These are phyloP conservation scores for Gilbertella persicaria DNA, from an alignment of 371 early-diverging fungal species.

Conservation along the genomic window DNA sequence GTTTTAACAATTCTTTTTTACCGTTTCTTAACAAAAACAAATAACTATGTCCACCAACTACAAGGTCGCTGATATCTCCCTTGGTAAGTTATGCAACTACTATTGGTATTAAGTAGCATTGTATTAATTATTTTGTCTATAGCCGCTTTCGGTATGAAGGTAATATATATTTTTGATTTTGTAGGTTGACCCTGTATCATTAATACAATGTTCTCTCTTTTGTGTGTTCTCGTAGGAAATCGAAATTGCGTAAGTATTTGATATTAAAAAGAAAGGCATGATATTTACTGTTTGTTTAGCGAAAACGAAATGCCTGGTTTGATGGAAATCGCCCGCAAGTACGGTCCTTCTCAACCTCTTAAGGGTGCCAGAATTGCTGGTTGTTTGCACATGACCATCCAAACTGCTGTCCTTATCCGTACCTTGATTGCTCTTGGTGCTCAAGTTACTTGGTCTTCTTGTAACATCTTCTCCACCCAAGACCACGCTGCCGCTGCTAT, in stretches of 20 bases:
- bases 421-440: slow-evolving; percentile 96
- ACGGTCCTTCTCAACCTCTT: slow-evolving; percentile 90
- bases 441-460: slow-evolving; percentile 97
- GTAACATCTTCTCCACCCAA: slow-evolving; percentile 99
- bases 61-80: slow-evolving; percentile 88
- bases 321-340: slow-evolving; percentile 91
- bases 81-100: slow-evolving; percentile 63
- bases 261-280: not conserved
- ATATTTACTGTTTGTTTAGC: slow-evolving; percentile 66
- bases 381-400: slow-evolving; percentile 98
- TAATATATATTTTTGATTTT: slow-evolving; percentile 5
- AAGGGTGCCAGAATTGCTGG: slow-evolving; percentile 98
- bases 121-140: not conserved
- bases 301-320: slow-evolving; percentile 99
- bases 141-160: slow-evolving; percentile 54
- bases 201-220: slow-evolving; percentile 1
- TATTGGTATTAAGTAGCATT: not conserved
- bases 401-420: slow-evolving; percentile 98
- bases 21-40: slow-evolving; percentile 5
- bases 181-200: not conserved
- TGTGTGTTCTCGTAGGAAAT: slow-evolving; percentile 40
- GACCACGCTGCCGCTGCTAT: slow-evolving; percentile 94
- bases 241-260: slow-evolving; percentile 40
- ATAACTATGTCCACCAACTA: slow-evolving; percentile 32
- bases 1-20: slow-evolving; percentile 2